Conservation (phyloP, 352 stramenopile species). For the Pythium biforme region DNA sequence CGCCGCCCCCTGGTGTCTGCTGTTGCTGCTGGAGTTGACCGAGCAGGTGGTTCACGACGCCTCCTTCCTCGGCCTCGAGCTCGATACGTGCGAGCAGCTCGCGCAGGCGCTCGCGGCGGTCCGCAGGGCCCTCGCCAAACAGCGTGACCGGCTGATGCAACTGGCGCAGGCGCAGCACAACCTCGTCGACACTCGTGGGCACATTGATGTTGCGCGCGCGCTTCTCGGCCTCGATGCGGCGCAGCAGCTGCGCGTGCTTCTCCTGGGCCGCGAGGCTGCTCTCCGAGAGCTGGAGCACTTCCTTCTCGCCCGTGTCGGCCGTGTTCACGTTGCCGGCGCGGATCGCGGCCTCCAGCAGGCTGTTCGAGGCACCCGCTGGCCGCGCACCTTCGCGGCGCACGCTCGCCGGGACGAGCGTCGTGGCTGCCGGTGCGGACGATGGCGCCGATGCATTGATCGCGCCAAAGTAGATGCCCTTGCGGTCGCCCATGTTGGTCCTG, state of each 20-base stretch:
- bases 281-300: constrained; percentile 82
- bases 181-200: constrained; percentile 91
- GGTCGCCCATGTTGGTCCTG: constrained; percentile 47
- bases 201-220: constrained; percentile 89
- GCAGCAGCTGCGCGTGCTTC: constrained; percentile 85
- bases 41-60: constrained; percentile 58
- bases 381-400: constrained; percentile 25
- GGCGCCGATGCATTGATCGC: constrained; percentile 44
- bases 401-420: constrained; percentile 43
- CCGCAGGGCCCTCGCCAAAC: constrained; percentile 94
- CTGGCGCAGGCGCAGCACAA: constrained; percentile 87
- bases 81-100: constrained; percentile 85
- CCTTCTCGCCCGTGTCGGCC: constrained; percentile 68
- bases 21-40: constrained; percentile 27
- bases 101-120: constrained; percentile 92
- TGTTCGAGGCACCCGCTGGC: constrained; percentile 19
- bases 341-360: constrained; percentile 66
- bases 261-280: constrained; percentile 82
- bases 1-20: neutral
- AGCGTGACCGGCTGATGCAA: constrained; percentile 92
- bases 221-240: constrained; percentile 90
- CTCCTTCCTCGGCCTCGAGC: constrained; percentile 67
- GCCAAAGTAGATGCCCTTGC: constrained; percentile 83
- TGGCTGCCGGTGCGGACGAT: constrained; percentile 17
- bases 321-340: constrained; percentile 84